Percentiles rank a stretch among this genome's conserved stretches.
Conservation (phyloP, 2,329 filamentous ascomycete genomes). For the Colletotrichum karsti region DNA sequence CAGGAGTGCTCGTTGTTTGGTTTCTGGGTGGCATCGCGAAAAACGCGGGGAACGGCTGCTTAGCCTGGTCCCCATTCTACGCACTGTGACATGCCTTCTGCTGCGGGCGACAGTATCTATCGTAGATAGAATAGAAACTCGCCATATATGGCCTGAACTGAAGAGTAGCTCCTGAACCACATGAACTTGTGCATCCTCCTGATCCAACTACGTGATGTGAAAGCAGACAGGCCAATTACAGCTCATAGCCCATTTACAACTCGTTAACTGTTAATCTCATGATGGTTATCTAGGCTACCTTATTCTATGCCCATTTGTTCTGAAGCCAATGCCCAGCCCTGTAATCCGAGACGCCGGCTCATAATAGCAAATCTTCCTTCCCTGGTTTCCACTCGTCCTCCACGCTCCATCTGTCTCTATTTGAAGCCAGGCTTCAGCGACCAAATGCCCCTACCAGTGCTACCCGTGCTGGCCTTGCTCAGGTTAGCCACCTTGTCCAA, state of each 20-base stretch:
- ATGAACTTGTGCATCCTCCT: neutral
- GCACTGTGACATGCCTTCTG: constrained; percentile 30
- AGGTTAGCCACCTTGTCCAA: constrained; percentile 79
- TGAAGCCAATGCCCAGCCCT: no score
- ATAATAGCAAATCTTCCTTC: no score
- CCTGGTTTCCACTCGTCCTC: no score
- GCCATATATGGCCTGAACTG: constrained; percentile 32
- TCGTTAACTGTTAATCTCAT: no score
- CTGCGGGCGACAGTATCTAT: constrained; percentile 31
- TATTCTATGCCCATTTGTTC: no score
- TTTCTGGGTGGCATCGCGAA: constrained; percentile 72
- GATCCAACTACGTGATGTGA: neutral
- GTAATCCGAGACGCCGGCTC: no score
- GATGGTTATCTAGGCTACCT: neutral
- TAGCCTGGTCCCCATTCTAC: constrained; percentile 70
- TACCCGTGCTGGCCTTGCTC: constrained; percentile 59
- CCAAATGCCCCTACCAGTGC: constrained; percentile 64
- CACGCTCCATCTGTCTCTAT: neutral
- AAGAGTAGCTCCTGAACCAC: constrained; percentile 31
- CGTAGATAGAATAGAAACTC: constrained; percentile 33
- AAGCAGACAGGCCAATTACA: no score
- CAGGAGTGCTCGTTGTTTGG: constrained; percentile 54
- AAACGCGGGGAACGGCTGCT: constrained; percentile 76
- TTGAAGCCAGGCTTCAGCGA: constrained; percentile 46
- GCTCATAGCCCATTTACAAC: no score